Base-by-base conservation (phyloP, 2,329 filamentous ascomycete genomes). In the Colletotrichum sansevieriae region DNA sequence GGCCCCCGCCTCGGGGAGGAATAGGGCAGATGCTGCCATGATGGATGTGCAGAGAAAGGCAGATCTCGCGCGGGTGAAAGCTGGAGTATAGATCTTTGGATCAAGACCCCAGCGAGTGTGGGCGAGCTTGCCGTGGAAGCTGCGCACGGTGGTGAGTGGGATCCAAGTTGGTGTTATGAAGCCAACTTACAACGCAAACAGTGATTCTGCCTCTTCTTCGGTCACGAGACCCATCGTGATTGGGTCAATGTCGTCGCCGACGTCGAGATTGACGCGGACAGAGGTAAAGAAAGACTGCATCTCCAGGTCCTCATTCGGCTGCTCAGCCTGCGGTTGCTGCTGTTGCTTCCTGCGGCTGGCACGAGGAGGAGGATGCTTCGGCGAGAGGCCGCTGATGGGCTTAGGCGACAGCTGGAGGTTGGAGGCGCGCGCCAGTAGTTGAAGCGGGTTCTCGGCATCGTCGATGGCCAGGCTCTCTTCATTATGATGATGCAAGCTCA, bases 71-170 rank as follows among this genome's bases (percentile, higher is more conserved):
- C 90, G 88, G 3, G 91, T 89, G 73, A 92, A 93, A 1, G 83
- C 78, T 18, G 88, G 82, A 0, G 87, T 92, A 73, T 93, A 91
- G 4, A 93, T 80, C 13, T 85, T 76, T 1, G 90, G 89, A 72
- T 93, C 91, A 9, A 93, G 85, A 0, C 91, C 91, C 91, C 91
- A 93, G 75, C 91, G 81, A 0, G 91, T 93, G 75, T 93, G 91
- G 2, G 91, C 88, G 5, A 93, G 84, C 57, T 91, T 90, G 25
- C 89, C 83, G 74, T 92, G 88, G 73, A 92, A 93, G 73, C 90
- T 92, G 29, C 13, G 39, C 44, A 3, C 15, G 1, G 37, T 35
- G n/a, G 49, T 62, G 59, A 62, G 59, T 57, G 54, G 2, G 3
- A 37, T 25, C 15, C 52, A 54, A 56, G 39, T 46, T 60, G n/a